Conservation (phyloP, 768 basidiomycete genomes). For the Rhizopogon vinicolor region DNA sequence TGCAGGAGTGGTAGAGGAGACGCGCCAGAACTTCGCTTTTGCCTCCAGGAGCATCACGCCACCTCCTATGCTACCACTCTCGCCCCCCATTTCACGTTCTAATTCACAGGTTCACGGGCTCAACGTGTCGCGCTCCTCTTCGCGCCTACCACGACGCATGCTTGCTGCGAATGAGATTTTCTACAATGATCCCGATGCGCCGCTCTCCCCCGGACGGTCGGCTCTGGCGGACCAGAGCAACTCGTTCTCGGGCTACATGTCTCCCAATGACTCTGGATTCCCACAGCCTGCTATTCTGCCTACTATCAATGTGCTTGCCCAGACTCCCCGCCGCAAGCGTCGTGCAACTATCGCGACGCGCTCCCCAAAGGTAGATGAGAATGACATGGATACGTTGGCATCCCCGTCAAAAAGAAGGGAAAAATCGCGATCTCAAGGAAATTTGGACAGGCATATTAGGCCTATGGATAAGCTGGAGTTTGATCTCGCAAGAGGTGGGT, state of each 20-base stretch:
- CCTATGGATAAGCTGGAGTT: constrained; percentile 61
- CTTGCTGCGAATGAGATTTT: constrained; percentile 73
- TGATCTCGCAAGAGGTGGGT: constrained; percentile 61
- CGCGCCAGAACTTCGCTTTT: constrained; percentile 57
- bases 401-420: constrained; percentile 63
- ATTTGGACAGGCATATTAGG: constrained; percentile 62
- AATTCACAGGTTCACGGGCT: constrained; percentile 29
- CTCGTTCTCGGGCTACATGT: constrained; percentile 17
- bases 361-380: constrained; percentile 39
- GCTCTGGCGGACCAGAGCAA: constrained; percentile 11
- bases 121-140: constrained; percentile 24
- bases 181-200: constrained; percentile 16
- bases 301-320: constrained; percentile 15
- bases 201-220: constrained; percentile 16
- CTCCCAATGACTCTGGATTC: constrained; percentile 14
- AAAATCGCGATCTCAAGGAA: constrained; percentile 63
- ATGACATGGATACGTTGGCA: constrained; percentile 30
- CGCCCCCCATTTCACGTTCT: constrained; percentile 46
- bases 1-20: constrained; percentile 78
- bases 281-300: constrained; percentile 12
- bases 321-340: constrained; percentile 32
- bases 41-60: constrained; percentile 44
- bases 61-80: constrained; percentile 61
- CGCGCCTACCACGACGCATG: constrained; percentile 57
- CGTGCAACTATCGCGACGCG: constrained; percentile 67